Percentiles rank a stretch among this genome's conserved stretches.
These are phyloP conservation scores for Alternaria consortialis DNA, from an alignment of 2,329 filamentous ascomycete species.

Conservation along the genomic window DNA sequence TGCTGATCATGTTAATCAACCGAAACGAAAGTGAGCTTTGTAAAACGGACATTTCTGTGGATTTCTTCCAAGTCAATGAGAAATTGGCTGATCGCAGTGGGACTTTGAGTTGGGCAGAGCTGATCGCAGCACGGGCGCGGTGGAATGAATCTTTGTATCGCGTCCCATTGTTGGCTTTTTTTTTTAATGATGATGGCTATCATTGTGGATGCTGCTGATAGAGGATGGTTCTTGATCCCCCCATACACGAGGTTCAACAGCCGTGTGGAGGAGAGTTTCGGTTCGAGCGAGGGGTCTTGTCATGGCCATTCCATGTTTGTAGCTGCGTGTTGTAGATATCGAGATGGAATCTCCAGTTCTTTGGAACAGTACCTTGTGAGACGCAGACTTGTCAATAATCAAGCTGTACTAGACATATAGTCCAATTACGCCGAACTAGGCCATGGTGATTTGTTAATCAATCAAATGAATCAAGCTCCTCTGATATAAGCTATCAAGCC, in stretches of 20 bases:
- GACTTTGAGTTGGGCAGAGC: neutral
- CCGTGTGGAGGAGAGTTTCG: neutral
- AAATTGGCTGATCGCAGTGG: neutral
- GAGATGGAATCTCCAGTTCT: neutral
- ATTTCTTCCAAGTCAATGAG: neutral
- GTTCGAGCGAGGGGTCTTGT: neutral
- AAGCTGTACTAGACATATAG: no score
- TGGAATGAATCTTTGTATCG: no score
- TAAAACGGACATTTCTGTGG: neutral
- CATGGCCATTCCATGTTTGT: neutral
- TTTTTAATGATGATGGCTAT: neutral
- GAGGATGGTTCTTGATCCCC: neutral
- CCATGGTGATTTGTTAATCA: no score
- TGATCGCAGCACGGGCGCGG: neutral
- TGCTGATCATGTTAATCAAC: no score
- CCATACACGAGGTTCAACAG: neutral
- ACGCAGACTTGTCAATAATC: no score
- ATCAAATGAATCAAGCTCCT: no score
- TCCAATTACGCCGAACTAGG: no score
- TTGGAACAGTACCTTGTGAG: neutral
- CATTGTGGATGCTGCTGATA: neutral
- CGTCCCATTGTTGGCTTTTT: neutral
- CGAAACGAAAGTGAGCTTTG: no score
- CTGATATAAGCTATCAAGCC: no score
- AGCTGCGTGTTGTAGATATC: neutral